phyloP scores from a whole-genome alignment of 495 filamentous ascomycete genomes.

The Amorphotheca resinae region DNA sequence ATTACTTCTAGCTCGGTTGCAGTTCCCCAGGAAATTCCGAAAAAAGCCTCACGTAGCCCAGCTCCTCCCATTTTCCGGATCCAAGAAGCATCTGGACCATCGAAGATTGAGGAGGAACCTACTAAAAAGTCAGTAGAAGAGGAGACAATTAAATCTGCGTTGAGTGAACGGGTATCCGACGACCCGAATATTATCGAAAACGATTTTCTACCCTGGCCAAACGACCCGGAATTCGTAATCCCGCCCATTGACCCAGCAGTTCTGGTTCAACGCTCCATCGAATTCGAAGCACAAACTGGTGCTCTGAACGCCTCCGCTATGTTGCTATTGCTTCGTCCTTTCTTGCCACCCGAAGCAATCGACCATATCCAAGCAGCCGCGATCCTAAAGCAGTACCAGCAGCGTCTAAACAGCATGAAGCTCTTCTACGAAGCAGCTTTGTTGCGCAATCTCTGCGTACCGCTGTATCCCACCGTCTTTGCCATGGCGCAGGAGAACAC shows the following conservation, averaged over 20 bases:
- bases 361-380: constrained; percentile 35
- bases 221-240: constrained; percentile 29
- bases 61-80: constrained; percentile 11
- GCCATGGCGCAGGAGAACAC: constrained; percentile 36
- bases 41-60: background rate
- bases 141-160: background rate
- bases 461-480: constrained; percentile 47
- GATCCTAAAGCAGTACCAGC: constrained; percentile 53
- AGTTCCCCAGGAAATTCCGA: background rate
- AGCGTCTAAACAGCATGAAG: constrained; percentile 47
- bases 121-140: background rate
- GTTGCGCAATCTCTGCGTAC: constrained; percentile 49
- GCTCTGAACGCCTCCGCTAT: constrained; percentile 38
- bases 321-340: constrained; percentile 37
- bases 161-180: constrained; percentile 1
- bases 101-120: background rate
- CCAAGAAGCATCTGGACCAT: constrained; percentile 12
- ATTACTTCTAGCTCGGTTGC: background rate
- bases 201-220: constrained; percentile 36
- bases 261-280: constrained; percentile 33
- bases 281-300: constrained; percentile 33
- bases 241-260: constrained; percentile 35
- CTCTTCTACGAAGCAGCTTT: constrained; percentile 57
- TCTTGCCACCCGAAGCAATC: constrained; percentile 34
- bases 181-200: constrained; percentile 31